Evolutionary conservation across 2,329 filamentous ascomycete genomes (phyloP).

Genomic region (Calycina marina): DNA sequence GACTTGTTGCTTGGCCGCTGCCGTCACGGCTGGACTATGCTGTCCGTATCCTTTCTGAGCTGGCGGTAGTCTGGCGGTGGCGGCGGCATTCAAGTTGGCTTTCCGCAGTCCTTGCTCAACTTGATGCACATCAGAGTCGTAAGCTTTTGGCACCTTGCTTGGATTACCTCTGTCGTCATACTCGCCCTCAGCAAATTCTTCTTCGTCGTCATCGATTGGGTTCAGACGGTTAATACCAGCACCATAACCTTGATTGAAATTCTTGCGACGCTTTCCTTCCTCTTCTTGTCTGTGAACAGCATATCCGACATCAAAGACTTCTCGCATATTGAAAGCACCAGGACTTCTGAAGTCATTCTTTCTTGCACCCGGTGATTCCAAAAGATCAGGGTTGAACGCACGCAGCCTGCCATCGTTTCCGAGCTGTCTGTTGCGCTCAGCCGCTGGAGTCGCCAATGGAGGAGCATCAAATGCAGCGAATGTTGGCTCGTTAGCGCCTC

Average conservation of each 20-base stretch:
- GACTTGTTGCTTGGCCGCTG: conserved; percentile 71
- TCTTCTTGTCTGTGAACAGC: conserved; percentile 95
- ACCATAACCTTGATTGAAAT: conserved; percentile 57
- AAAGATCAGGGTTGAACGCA: conserved; percentile 40
- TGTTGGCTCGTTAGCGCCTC: conserved; percentile 52
- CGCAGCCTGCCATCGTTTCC: conserved; percentile 23
- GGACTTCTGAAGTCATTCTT: conserved; percentile 90
- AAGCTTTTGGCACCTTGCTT: conserved; percentile 53
- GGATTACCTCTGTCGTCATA: conserved; percentile 37
- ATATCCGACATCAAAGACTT: conserved; percentile 97
- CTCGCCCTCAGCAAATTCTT: conserved; percentile 49
- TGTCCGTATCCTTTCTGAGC: conserved; percentile 63
- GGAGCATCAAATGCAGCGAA: conserved; percentile 54
- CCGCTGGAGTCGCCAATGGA: conserved; percentile 53
- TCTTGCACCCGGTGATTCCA: conserved; percentile 42
- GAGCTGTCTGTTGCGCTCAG: conserved; percentile 22
- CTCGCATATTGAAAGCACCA: conserved; percentile 84
- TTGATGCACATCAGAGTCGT: conserved; percentile 44
- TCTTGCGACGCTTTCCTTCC: conserved; percentile 81
- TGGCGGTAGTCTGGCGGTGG: conserved; percentile 36
- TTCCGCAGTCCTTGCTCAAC: conserved; percentile 82
- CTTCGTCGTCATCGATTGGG: conserved; percentile 48
- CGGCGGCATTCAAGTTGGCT: conserved; percentile 56
- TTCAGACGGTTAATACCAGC: conserved; percentile 51
- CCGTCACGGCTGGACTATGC: conserved; percentile 71